Conservation (phyloP, 2,329 filamentous ascomycete genomes). For the Nigrospora oryzae region DNA sequence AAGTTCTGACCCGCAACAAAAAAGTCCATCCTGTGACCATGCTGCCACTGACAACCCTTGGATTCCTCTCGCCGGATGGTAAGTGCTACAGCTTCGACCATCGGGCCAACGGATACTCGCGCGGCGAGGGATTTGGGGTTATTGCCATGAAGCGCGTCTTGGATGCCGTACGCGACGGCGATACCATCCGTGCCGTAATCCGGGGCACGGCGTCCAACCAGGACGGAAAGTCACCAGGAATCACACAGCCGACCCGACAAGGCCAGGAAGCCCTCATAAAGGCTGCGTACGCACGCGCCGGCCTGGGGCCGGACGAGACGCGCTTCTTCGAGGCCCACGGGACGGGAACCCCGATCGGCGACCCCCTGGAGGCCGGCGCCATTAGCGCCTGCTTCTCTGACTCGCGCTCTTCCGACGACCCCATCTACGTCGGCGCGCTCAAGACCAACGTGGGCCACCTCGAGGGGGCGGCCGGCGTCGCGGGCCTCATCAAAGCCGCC, state of each 20-base stretch:
- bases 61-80: conserved; percentile 42
- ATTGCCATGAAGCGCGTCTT: conserved; percentile 50
- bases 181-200: conserved; percentile 47
- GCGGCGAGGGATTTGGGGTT: conserved; percentile 53
- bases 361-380: conserved; percentile 39
- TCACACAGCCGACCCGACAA: conserved; percentile 47
- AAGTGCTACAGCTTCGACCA: conserved; percentile 46
- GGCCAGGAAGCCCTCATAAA: conserved; percentile 43
- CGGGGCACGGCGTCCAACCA: conserved; percentile 43
- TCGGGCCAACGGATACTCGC: conserved; percentile 53
- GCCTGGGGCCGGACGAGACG: conserved; percentile 33
- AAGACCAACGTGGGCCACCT: conserved; percentile 48
- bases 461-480: conserved; percentile 41
- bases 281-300: conserved; percentile 34
- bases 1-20: no score
- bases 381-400: conserved; percentile 33
- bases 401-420: conserved; percentile 21
- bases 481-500: conserved; percentile 43
- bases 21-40: conserved; percentile 43
- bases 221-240: conserved; percentile 49
- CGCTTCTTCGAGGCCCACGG: conserved; percentile 45
- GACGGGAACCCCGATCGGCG: conserved; percentile 50
- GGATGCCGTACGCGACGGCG: conserved; percentile 49
- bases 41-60: conserved; percentile 45
- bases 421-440: conserved; percentile 40